These are phyloP conservation scores for Porphyridium purpureum DNA, from an alignment of 23 red algal species.

Conservation along the genomic window DNA sequence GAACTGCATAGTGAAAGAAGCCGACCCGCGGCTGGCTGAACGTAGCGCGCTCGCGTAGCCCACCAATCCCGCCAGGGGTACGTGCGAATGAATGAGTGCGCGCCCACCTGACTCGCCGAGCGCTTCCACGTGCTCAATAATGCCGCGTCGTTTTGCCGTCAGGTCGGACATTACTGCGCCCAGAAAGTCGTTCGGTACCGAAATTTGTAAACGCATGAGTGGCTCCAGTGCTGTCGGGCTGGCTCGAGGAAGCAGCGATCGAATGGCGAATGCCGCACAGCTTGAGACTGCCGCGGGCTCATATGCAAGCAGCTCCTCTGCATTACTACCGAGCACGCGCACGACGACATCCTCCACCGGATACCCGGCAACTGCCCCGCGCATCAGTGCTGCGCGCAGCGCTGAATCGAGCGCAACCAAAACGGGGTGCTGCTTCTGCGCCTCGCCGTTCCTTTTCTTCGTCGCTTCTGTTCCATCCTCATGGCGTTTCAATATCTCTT, in stretches of 20 bases:
- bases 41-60: slow-evolving; percentile 65
- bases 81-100: slow-evolving; percentile 26
- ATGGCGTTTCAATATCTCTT: too few relatives aligned
- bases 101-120: slow-evolving; percentile 1
- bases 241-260: too few relatives aligned
- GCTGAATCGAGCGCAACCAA: too few relatives aligned
- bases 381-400: too few relatives aligned
- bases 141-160: slow-evolving; percentile 29
- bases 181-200: background rate
- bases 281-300: slow-evolving; percentile 19
- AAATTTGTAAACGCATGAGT: background rate
- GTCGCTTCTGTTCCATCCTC: slow-evolving; percentile 13
- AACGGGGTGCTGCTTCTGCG: too few relatives aligned
- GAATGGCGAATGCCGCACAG: slow-evolving; percentile 11
- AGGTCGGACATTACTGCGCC: slow-evolving; percentile 43
- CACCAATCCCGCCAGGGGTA: slow-evolving; percentile 57
- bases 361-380: slow-evolving; percentile 6
- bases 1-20: too few relatives aligned
- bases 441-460: background rate
- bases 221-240: background rate
- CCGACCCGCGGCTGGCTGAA: too few relatives aligned
- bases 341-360: slow-evolving; percentile 19
- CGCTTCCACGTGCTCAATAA: slow-evolving; percentile 20
- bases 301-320: slow-evolving; percentile 20
- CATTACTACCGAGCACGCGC: slow-evolving; percentile 12